Conservation (phyloP, 106 monocot species). For the Cymbidium sinense region DNA sequence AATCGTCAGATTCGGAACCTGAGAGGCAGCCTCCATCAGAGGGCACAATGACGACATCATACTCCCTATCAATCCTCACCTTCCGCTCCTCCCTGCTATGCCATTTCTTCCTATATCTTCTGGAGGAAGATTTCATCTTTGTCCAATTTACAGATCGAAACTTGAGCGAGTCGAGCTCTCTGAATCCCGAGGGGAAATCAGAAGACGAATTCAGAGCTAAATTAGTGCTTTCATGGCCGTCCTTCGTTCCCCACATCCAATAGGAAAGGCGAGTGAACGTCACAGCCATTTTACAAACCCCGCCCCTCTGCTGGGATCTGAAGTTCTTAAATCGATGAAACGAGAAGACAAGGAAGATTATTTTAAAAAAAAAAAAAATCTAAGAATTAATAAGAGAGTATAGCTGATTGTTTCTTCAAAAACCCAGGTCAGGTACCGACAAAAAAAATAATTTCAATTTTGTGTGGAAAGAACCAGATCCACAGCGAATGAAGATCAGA, state of each 20-base stretch:
- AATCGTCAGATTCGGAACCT: conserved; percentile 68
- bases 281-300: conserved; percentile 22
- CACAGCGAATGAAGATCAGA: background rate
- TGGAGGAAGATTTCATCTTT: conserved; percentile 16
- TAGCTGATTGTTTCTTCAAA: background rate
- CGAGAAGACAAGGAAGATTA: background rate
- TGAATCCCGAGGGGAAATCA: conserved; percentile 41
- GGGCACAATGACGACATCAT: conserved; percentile 63
- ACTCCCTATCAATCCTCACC: conserved; percentile 53
- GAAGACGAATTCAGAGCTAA: conserved; percentile 21
- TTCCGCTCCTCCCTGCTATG: conserved; percentile 34
- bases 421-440: background rate
- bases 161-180: conserved; percentile 30
- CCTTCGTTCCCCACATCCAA: conserved; percentile 41
- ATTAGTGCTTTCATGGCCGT: conserved; percentile 18
- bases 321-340: background rate
- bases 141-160: conserved; percentile 13
- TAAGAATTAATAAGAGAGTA: background rate
- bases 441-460: background rate
- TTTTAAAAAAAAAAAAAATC: background rate
- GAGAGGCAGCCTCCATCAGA: conserved; percentile 65
- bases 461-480: background rate
- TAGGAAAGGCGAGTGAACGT: conserved; percentile 36
- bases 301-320: background rate
- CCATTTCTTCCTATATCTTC: conserved; percentile 27